phyloP scores from a whole-genome alignment of 371 early-diverging fungal genomes.

The Sporodiniella umbellata region DNA sequence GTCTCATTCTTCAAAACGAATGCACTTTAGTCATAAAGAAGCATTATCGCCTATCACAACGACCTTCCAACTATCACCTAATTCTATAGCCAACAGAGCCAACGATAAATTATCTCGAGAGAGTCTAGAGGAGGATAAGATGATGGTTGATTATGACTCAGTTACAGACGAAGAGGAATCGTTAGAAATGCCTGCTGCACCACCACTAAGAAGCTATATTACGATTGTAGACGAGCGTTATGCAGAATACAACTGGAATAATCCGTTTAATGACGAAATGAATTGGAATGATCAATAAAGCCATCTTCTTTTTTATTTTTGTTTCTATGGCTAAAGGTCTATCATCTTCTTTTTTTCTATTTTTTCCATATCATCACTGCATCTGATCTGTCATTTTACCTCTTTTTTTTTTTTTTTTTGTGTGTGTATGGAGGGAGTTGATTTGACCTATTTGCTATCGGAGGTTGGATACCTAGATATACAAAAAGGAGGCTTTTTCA shows the following conservation, averaged over 20 bases:
- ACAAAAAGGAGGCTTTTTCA: too few species aligned
- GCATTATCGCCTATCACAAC: background rate
- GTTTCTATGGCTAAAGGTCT: background rate
- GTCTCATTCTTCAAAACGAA: constrained; percentile 2
- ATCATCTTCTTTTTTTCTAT: background rate
- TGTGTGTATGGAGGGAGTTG: too few species aligned
- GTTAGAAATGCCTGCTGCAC: constrained; percentile 1
- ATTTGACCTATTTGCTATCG: too few species aligned
- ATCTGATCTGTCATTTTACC: too few species aligned
- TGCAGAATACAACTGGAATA: constrained; percentile 5
- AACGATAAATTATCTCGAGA: background rate
- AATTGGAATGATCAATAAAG: constrained; percentile 2
- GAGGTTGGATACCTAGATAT: too few species aligned
- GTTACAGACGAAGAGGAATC: constrained; percentile 11
- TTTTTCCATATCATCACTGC: too few species aligned
- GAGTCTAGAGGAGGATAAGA: background rate
- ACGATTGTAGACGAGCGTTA: background rate
- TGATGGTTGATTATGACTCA: constrained; percentile 6
- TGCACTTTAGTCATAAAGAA: background rate
- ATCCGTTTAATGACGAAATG: background rate
- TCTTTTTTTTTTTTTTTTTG: too few species aligned
- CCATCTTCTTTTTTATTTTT: background rate
- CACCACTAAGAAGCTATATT: background rate
- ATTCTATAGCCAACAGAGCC: background rate
- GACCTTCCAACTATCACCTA: background rate